phyloP scores from a whole-genome alignment of 129 eudicot genomes.

The Tagetes erecta region DNA sequence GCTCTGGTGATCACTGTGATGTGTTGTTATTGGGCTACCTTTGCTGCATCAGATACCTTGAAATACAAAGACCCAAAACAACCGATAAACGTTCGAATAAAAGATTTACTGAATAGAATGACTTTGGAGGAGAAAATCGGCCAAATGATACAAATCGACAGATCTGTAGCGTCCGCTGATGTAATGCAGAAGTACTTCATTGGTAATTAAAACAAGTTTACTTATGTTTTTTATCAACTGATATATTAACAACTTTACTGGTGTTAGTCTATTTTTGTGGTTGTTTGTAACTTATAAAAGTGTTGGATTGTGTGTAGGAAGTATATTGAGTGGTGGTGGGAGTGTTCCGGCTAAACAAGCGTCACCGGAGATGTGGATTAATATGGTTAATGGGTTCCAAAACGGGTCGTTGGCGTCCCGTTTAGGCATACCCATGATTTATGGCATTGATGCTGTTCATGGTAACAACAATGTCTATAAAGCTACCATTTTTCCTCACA shows the following conservation, averaged over 20 bases:
- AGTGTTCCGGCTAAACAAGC: constrained; percentile 72
- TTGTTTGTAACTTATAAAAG: not conserved
- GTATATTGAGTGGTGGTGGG: constrained; percentile 83
- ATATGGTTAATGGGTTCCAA: constrained; percentile 70
- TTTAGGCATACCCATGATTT: constrained; percentile 78
- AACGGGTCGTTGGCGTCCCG: constrained; percentile 68
- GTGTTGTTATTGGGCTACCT: constrained; percentile 44
- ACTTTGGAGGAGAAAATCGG: constrained; percentile 79
- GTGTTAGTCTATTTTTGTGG: not conserved
- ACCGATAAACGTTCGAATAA: constrained; percentile 50
- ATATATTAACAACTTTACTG: no score
- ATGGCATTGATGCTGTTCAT: constrained; percentile 89
- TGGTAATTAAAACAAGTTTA: constrained; percentile 35
- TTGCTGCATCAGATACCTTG: constrained; percentile 38
- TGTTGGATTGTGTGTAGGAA: constrained; percentile 47
- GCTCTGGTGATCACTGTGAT: constrained; percentile 39
- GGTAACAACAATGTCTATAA: constrained; percentile 76
- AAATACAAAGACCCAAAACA: constrained; percentile 65
- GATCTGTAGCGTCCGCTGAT: constrained; percentile 56
- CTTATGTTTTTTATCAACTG: not conserved
- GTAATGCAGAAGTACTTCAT: constrained; percentile 70
- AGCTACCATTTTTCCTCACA: constrained; percentile 88
- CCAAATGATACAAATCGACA: constrained; percentile 77
- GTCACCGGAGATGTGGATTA: constrained; percentile 63
- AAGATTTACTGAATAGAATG: constrained; percentile 71